Evolutionary conservation across 768 basidiomycete species (phyloP).

Genomic region (Leccinum barrowsii): DNA sequence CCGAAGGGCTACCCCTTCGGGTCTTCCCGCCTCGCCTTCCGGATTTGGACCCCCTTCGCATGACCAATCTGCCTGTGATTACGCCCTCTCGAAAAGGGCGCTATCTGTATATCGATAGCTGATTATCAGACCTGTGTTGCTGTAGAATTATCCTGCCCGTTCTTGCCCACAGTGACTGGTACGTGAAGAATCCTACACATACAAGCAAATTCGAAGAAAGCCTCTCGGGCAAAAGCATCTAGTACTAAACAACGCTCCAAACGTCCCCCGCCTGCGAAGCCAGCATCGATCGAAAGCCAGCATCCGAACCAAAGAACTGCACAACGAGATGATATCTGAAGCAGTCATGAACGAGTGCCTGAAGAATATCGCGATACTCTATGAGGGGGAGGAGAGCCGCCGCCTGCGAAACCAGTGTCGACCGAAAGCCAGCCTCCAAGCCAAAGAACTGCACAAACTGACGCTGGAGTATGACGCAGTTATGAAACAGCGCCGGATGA

Average conservation of each 20-base stretch:
- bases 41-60: too few relatives aligned
- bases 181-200: too few relatives aligned
- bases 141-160: too few relatives aligned
- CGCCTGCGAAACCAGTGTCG: slow-evolving; percentile 1
- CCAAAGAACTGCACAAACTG: slow-evolving; percentile 30
- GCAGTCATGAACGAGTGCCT: slow-evolving; percentile 19
- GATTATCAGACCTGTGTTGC: too few relatives aligned
- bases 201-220: not conserved
- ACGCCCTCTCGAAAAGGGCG: too few relatives aligned
- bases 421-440: slow-evolving; percentile 5
- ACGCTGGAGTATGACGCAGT: slow-evolving; percentile 49
- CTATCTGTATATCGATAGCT: too few relatives aligned
- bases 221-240: not conserved
- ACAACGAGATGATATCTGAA: slow-evolving; percentile 35
- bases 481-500: slow-evolving; percentile 50
- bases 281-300: not conserved
- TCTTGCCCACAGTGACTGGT: too few relatives aligned
- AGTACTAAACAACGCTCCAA: not conserved
- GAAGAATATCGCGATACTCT: slow-evolving; percentile 19
- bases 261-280: not conserved
- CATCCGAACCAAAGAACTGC: slow-evolving; percentile 6
- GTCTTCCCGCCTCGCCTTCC: too few relatives aligned
- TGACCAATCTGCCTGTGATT: too few relatives aligned
- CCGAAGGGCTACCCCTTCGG: too few relatives aligned
- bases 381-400: not conserved